These are phyloP conservation scores for Umbelopsis sp. DNA, from an alignment of 371 early-diverging fungal genomes.

Conservation along the genomic window DNA sequence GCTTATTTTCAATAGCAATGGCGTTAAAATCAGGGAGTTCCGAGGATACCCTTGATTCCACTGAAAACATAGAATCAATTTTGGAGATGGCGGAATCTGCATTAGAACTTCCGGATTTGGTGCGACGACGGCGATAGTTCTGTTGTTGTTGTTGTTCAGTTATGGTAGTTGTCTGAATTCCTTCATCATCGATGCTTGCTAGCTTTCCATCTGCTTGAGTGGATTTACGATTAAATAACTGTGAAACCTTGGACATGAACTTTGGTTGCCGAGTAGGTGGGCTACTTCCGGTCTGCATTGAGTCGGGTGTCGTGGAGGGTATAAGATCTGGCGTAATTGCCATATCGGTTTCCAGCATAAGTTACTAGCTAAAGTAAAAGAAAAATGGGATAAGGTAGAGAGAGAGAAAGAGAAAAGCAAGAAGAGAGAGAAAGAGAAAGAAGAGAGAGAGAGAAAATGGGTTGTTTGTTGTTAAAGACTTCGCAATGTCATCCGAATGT, in stretches of 20 bases:
- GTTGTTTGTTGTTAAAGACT: constrained; percentile 5
- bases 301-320: constrained; percentile 11
- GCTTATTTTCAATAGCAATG: constrained; percentile 7
- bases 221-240: constrained; percentile 5
- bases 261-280: constrained; percentile 10
- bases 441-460: neutral
- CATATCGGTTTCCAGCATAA: constrained; percentile 16
- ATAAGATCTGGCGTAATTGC: constrained; percentile 17
- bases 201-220: constrained; percentile 7
- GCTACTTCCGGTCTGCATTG: constrained; percentile 5
- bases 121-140: constrained; percentile 15
- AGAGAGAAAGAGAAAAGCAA: neutral
- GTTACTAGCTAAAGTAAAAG: neutral
- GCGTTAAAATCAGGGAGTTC: constrained; percentile 1
- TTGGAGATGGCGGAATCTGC: constrained; percentile 15
- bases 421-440: neutral
- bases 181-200: constrained; percentile 5
- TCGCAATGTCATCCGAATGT: constrained; percentile 14
- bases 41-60: constrained; percentile 13
- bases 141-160: constrained; percentile 13
- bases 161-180: constrained; percentile 11
- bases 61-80: constrained; percentile 15
- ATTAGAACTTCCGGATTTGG: constrained; percentile 15
- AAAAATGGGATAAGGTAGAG: neutral
- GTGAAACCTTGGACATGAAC: constrained; percentile 10